These are phyloP conservation scores for Bromus sterilis DNA, from an alignment of 176 grass and related monocot genomes.

Conservation along the genomic window DNA sequence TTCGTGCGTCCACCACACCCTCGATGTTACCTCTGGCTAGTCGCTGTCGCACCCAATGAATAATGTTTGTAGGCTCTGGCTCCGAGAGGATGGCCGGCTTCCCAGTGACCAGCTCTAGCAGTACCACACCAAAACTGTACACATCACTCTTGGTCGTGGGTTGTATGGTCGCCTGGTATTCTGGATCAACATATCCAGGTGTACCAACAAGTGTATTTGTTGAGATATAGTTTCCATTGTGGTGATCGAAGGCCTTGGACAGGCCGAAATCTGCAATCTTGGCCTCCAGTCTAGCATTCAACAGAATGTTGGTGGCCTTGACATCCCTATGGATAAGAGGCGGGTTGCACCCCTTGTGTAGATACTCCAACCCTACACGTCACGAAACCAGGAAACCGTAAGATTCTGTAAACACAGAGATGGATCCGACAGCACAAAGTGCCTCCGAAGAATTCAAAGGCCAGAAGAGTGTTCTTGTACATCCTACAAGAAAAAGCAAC, in stretches of 20 bases:
- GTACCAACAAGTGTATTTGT: background rate
- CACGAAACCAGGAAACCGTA: background rate
- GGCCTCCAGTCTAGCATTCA: background rate
- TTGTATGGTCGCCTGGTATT: background rate
- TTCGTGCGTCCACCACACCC: background rate
- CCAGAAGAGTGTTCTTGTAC: too few relatives aligned
- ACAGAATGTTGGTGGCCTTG: background rate
- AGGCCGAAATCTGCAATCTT: background rate
- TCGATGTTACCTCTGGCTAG: background rate
- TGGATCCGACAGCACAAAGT: background rate
- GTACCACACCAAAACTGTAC: background rate
- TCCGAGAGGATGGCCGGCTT: background rate
- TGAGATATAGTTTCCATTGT: background rate
- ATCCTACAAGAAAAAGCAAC: accelerated
- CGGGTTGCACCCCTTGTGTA: background rate
- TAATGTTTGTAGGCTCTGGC: background rate
- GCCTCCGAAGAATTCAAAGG: background rate
- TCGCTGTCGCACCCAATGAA: background rate
- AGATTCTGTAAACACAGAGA: accelerated
- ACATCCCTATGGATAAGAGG: background rate
- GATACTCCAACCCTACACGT: background rate
- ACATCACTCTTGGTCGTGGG: background rate
- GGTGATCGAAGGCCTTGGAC: background rate
- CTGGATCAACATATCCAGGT: background rate
- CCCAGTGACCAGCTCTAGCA: background rate